Evolutionary conservation across 768 basidiomycete species (phyloP).

Genomic region (Nevesoporus exiguus): DNA sequence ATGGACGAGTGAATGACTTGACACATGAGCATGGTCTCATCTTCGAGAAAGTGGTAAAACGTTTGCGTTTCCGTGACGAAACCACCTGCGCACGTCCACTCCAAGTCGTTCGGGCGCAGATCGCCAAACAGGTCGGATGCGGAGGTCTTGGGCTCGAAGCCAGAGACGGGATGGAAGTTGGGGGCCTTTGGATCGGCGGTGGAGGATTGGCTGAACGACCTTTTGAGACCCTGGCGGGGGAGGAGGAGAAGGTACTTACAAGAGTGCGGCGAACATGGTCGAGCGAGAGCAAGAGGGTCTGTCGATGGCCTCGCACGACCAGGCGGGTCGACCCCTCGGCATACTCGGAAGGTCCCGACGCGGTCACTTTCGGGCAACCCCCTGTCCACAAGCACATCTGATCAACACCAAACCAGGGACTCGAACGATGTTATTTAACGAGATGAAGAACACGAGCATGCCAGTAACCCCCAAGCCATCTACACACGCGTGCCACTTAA

Average conservation of each 20-base stretch:
- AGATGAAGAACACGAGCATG: background rate
- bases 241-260: constrained; percentile 48
- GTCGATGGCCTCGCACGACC: background rate
- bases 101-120: constrained; percentile 69
- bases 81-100: constrained; percentile 80
- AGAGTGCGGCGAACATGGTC: constrained; percentile 77
- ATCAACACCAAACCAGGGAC: background rate
- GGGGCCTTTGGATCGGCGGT: constrained; percentile 63
- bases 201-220: constrained; percentile 44
- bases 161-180: constrained; percentile 81
- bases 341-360: constrained; percentile 4
- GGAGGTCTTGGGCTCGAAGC: constrained; percentile 40
- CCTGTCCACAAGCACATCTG: background rate
- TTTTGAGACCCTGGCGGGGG: constrained; percentile 12
- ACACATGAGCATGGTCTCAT: constrained; percentile 75
- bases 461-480: too few relatives aligned
- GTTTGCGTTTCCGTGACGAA: constrained; percentile 89
- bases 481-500: too few relatives aligned
- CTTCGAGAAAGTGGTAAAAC: constrained; percentile 79
- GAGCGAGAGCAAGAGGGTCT: constrained; percentile 6
- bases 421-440: too few relatives aligned
- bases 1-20: constrained; percentile 87
- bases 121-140: constrained; percentile 68
- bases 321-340: constrained; percentile 4
- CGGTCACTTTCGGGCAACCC: background rate